A percentile compares a stretch with the other conserved stretches of the same genome.
Conservation (phyloP, 1,139 yeast species). For the Blastobotrys indianensis region DNA sequence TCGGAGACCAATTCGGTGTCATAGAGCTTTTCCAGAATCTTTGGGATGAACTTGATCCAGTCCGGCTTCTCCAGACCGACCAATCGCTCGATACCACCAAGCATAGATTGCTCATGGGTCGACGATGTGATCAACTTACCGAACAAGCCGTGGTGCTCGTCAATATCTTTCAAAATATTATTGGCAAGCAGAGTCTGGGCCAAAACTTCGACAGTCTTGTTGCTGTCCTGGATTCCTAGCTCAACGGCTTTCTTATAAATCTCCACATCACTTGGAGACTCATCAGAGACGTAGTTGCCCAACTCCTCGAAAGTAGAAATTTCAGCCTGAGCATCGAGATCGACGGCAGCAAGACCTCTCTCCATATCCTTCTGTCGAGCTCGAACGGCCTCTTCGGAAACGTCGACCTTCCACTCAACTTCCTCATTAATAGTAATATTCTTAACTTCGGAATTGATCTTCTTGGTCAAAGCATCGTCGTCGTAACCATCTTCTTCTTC, state of each 20-base stretch:
- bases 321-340: conserved; percentile 37
- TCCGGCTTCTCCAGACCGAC: conserved; percentile 77
- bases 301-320: conserved; percentile 54
- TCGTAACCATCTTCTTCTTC: conserved; percentile 47
- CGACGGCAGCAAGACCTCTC: conserved; percentile 41
- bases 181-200: conserved; percentile 88
- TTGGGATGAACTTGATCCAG: conserved; percentile 70
- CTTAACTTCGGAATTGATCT: conserved; percentile 76
- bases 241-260: conserved; percentile 86
- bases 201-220: conserved; percentile 81
- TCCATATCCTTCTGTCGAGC: conserved; percentile 88
- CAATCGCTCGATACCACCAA: conserved; percentile 94
- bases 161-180: conserved; percentile 65
- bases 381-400: conserved; percentile 94
- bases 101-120: conserved; percentile 75
- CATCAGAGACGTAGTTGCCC: conserved; percentile 83
- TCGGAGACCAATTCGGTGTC: conserved; percentile 80
- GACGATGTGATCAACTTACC: conserved; percentile 56
- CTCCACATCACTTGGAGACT: conserved; percentile 79
- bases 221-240: conserved; percentile 62
- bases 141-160: conserved; percentile 74
- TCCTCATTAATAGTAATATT: conserved; percentile 57
- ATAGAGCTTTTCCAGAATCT: conserved; percentile 73
- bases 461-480: conserved; percentile 72
- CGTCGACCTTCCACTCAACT: conserved; percentile 97